Evolutionary conservation across 805 yeast genomes (phyloP).

Genomic region (Starmerella roubikii): DNA sequence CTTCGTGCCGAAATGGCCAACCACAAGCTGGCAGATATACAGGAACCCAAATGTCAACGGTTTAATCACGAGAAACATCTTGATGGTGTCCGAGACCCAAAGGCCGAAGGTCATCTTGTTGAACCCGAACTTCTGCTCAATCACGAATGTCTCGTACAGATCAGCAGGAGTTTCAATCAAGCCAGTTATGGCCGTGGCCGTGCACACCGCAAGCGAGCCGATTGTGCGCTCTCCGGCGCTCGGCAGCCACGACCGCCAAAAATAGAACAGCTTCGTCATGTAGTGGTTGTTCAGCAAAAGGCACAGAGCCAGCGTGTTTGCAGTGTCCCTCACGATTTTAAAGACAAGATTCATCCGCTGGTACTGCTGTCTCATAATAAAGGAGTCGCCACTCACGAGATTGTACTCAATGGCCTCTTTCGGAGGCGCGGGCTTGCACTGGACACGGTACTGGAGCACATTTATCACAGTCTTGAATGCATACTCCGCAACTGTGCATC

Average conservation of each 20-base stretch:
- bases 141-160: conserved; percentile 67
- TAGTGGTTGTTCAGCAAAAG: conserved; percentile 35
- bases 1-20: conserved; percentile 62
- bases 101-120: conserved; percentile 65
- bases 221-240: conserved; percentile 23
- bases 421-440: conserved; percentile 29
- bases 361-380: conserved; percentile 62
- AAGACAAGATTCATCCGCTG: conserved; percentile 67
- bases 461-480: conserved; percentile 61
- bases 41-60: conserved; percentile 60
- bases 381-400: conserved; percentile 51
- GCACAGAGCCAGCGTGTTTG: conserved; percentile 30
- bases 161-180: conserved; percentile 52
- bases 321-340: conserved; percentile 41
- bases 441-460: conserved; percentile 51
- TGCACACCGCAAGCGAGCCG: conserved; percentile 2
- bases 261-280: conserved; percentile 51
- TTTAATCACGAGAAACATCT: conserved; percentile 39
- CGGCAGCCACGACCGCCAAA: conserved; percentile 23
- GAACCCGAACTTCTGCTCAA: conserved; percentile 88
- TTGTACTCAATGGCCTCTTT: conserved; percentile 57
- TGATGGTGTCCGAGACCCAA: conserved; percentile 63
- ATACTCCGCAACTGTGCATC: conserved; percentile 63
- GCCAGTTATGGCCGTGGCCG: conserved; percentile 33
- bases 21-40: conserved; percentile 64